Conservation (phyloP, 108 stramenopile genomes). For the Seminavis robusta region DNA sequence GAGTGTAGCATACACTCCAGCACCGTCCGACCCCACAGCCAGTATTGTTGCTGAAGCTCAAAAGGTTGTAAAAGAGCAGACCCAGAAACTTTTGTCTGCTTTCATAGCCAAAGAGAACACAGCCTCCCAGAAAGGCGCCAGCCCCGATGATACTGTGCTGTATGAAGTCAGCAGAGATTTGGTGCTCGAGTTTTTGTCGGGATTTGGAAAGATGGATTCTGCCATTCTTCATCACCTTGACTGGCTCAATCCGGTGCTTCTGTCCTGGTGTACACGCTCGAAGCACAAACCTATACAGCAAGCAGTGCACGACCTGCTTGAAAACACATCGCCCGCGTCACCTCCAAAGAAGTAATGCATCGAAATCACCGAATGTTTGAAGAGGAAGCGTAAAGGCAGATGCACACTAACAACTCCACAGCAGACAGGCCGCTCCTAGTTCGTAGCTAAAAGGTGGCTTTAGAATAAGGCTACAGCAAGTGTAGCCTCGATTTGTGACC, state of each 20-base stretch:
- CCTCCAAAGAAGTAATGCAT: neutral
- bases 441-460: no score
- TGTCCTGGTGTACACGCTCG: conserved; percentile 28
- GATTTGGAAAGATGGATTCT: conserved; percentile 24
- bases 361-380: neutral
- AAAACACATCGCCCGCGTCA: neutral
- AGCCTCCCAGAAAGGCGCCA: conserved; percentile 14
- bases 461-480: no score
- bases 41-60: conserved; percentile 35
- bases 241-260: conserved; percentile 34
- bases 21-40: neutral
- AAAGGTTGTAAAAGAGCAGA: conserved; percentile 64
- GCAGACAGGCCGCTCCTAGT: no score
- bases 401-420: no score
- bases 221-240: conserved; percentile 21
- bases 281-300: conserved; percentile 26
- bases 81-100: conserved; percentile 46
- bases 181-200: conserved; percentile 35
- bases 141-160: conserved; percentile 13
- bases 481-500: no score
- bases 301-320: conserved; percentile 24
- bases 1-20: conserved; percentile 4
- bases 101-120: conserved; percentile 61
- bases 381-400: neutral
- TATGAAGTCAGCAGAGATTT: no score